phyloP scores from a whole-genome alignment of 176 grass and related monocot species.

The Chloris gayana region DNA sequence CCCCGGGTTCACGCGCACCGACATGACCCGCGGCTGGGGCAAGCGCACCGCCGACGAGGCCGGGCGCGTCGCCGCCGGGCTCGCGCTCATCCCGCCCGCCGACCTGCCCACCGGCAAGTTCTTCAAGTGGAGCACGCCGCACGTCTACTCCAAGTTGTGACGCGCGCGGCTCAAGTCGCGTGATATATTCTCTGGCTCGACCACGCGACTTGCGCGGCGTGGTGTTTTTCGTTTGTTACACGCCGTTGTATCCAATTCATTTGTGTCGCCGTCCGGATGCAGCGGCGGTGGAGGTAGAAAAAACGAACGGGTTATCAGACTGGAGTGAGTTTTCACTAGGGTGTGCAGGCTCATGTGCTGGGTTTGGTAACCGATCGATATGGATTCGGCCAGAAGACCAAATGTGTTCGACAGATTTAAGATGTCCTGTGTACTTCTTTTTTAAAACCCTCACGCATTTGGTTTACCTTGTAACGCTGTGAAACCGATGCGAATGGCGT shows the following conservation, averaged over 20 bases:
- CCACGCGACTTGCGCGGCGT: neutral
- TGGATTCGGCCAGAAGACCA: neutral
- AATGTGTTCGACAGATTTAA: neutral
- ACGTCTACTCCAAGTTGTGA: constrained; percentile 74
- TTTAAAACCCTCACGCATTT: neutral
- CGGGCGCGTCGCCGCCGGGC: constrained; percentile 48
- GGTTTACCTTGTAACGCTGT: too few species aligned
- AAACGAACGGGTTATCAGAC: too few species aligned
- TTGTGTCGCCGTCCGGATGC: neutral
- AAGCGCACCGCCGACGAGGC: constrained; percentile 67
- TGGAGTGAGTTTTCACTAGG: neutral
- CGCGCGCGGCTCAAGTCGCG: too few species aligned
- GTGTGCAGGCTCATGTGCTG: neutral
- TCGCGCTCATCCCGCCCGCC: constrained; percentile 52
- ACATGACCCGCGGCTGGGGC: constrained; percentile 79
- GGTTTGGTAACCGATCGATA: neutral
- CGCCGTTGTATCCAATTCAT: too few species aligned
- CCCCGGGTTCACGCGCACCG: constrained; percentile 88
- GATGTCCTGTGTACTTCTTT: neutral
- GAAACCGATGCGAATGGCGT: too few species aligned
- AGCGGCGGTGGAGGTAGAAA: too few species aligned
- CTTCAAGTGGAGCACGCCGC: constrained; percentile 72
- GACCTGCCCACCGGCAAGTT: constrained; percentile 75
- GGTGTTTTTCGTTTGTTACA: too few species aligned
- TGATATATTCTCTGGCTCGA: neutral